Conservation (phyloP, 2,329 filamentous ascomycete genomes). For the Claviceps humidiphila region DNA sequence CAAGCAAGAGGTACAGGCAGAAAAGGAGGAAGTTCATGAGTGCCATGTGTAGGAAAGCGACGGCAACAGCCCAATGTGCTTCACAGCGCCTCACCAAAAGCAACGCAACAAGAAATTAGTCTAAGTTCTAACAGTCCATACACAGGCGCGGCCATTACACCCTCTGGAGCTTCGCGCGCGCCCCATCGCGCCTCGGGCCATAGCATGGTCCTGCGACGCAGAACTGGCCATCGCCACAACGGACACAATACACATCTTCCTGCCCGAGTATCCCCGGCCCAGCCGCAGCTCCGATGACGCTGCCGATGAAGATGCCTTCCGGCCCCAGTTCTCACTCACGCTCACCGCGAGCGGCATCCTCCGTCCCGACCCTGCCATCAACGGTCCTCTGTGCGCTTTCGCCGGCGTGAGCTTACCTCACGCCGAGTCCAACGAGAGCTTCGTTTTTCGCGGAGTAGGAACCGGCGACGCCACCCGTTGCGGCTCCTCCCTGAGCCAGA, state of each 20-base stretch:
- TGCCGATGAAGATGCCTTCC: conserved; percentile 15
- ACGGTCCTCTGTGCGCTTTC: conserved; percentile 29
- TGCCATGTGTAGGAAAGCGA: background rate
- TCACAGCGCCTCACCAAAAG: too few species aligned
- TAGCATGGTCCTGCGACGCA: conserved; percentile 43
- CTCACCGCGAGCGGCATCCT: conserved; percentile 21
- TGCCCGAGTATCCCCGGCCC: conserved; percentile 29
- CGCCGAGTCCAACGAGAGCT: conserved; percentile 13
- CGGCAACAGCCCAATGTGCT: background rate
- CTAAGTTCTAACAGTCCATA: background rate
- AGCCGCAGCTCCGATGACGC: conserved; percentile 11
- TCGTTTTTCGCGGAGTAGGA: conserved; percentile 29
- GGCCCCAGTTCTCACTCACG: conserved; percentile 20
- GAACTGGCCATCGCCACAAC: conserved; percentile 44
- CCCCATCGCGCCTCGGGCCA: conserved; percentile 28
- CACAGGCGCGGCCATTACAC: conserved; percentile 33
- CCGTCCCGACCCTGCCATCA: conserved; percentile 29
- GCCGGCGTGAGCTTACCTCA: conserved; percentile 21
- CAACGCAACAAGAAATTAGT: too few species aligned
- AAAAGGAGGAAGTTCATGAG: too few species aligned
- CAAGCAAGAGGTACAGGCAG: too few species aligned
- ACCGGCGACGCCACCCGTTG: conserved; percentile 31
- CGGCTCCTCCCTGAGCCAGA: conserved; percentile 39
- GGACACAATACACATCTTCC: conserved; percentile 38
- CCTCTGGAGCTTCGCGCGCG: conserved; percentile 29